Evolutionary conservation across 352 stramenopile species (phyloP).

Genomic region (Blastocystis sp.): DNA sequence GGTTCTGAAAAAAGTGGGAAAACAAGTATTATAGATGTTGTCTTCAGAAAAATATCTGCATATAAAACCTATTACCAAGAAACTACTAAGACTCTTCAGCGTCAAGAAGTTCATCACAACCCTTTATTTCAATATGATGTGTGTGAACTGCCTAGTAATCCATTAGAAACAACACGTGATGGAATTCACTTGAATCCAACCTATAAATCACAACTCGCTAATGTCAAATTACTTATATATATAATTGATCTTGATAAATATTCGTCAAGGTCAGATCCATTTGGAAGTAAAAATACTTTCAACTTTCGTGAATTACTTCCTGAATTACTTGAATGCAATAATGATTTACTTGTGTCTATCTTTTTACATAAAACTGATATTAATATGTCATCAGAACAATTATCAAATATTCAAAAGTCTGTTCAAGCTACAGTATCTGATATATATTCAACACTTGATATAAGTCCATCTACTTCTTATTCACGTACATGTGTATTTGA

Average conservation of each 20-base stretch:
- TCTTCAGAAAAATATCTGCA: conserved; percentile 32
- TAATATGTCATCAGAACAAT: conserved; percentile 19
- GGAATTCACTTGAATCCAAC: too few relatives aligned
- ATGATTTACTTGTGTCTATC: conserved; percentile 23
- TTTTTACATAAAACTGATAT: conserved; percentile 38
- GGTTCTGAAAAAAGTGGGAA: conserved; percentile 36
- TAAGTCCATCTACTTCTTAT: conserved; percentile 15
- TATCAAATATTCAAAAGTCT: conserved; percentile 9
- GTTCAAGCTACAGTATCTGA: conserved; percentile 17
- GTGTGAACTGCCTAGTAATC: conserved; percentile 30
- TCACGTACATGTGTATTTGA: conserved; percentile 34
- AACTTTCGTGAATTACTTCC: too few relatives aligned
- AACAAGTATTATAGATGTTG: conserved; percentile 36
- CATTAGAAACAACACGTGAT: too few relatives aligned
- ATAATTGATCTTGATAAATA: too few relatives aligned
- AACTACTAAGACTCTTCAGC: conserved; percentile 21
- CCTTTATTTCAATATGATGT: conserved; percentile 33
- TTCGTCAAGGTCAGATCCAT: too few relatives aligned
- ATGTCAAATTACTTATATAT: too few relatives aligned
- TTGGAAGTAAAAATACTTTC: too few relatives aligned
- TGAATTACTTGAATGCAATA: too few relatives aligned
- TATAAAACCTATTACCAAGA: conserved; percentile 36
- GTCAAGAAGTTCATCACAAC: conserved; percentile 20
- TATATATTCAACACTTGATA: conserved; percentile 4
- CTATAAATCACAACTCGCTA: too few relatives aligned